Conservation (phyloP, 805 yeast genomes). For the Wickerhamia fluorescens region DNA sequence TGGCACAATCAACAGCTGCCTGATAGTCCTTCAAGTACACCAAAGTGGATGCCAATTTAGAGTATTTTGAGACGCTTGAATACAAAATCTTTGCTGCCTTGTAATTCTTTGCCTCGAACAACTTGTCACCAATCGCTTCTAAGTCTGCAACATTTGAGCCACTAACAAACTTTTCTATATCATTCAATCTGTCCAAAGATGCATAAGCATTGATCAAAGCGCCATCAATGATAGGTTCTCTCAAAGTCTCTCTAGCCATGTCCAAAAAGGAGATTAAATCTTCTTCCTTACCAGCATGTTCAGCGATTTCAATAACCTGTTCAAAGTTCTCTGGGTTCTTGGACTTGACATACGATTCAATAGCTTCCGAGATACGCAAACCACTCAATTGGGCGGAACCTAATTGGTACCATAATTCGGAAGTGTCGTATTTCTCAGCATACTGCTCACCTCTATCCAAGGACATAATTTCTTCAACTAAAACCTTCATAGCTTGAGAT, state of each 20-base stretch:
- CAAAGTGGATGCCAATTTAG: constrained; percentile 93
- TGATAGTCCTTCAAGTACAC: constrained; percentile 90
- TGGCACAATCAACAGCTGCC: constrained; percentile 96
- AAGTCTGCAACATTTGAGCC: constrained; percentile 91
- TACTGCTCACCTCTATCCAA: constrained; percentile 91
- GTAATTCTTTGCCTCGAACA: constrained; percentile 74
- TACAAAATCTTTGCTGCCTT: constrained; percentile 89
- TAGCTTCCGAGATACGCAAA: constrained; percentile 83
- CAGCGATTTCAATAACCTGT: constrained; percentile 87
- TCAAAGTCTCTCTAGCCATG: constrained; percentile 86
- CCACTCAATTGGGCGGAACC: constrained; percentile 97
- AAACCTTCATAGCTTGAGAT: constrained; percentile 76
- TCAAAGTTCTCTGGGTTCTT: constrained; percentile 85
- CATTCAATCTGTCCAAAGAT: constrained; percentile 61
- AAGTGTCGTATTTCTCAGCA: constrained; percentile 80
- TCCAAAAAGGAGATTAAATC: constrained; percentile 79
- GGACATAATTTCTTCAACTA: constrained; percentile 89
- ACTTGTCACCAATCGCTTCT: constrained; percentile 86
- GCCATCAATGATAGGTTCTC: constrained; percentile 91
- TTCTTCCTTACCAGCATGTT: constrained; percentile 93
- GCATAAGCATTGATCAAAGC: constrained; percentile 87
- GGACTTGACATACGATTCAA: constrained; percentile 86
- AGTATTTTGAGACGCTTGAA: constrained; percentile 83
- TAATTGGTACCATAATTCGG: constrained; percentile 89
- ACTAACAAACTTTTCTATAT: constrained; percentile 76